A percentile compares a stretch with the other conserved stretches of the same genome.
Conservation (phyloP, 75 land plant species). For the Cupressus sempervirens region DNA sequence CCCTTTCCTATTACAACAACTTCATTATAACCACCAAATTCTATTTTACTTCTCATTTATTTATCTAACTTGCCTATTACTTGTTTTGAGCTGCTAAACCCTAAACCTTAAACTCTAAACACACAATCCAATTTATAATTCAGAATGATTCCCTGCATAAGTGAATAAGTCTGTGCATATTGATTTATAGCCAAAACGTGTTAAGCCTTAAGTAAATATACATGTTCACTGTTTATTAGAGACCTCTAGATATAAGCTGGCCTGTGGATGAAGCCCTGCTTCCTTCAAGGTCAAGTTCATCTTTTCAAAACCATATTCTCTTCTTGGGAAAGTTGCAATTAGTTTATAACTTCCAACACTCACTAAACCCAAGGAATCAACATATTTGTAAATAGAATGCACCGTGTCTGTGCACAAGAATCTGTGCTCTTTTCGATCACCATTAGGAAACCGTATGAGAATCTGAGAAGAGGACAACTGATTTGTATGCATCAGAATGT, state of each 20-base stretch:
- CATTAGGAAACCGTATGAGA: conserved; percentile 70
- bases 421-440: conserved; percentile 67
- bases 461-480: conserved; percentile 35
- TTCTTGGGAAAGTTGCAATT: conserved; percentile 67
- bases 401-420: conserved; percentile 47
- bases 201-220: background rate
- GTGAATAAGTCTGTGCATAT: background rate
- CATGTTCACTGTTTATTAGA: conserved; percentile 23
- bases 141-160: background rate
- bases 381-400: conserved; percentile 47
- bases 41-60: too few relatives aligned
- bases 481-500: conserved; percentile 6
- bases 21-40: too few relatives aligned
- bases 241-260: conserved; percentile 64
- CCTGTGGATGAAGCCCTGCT: conserved; percentile 70
- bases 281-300: conserved; percentile 59
- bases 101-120: too few relatives aligned
- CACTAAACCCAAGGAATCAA: conserved; percentile 59
- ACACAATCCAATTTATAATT: background rate
- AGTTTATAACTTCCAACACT: conserved; percentile 46
- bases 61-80: too few relatives aligned
- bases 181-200: background rate
- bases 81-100: too few relatives aligned
- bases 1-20: too few relatives aligned
- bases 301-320: conserved; percentile 64